These are phyloP conservation scores for Priceomyces melissophilus DNA, from an alignment of 805 yeast genomes.

Conservation along the genomic window DNA sequence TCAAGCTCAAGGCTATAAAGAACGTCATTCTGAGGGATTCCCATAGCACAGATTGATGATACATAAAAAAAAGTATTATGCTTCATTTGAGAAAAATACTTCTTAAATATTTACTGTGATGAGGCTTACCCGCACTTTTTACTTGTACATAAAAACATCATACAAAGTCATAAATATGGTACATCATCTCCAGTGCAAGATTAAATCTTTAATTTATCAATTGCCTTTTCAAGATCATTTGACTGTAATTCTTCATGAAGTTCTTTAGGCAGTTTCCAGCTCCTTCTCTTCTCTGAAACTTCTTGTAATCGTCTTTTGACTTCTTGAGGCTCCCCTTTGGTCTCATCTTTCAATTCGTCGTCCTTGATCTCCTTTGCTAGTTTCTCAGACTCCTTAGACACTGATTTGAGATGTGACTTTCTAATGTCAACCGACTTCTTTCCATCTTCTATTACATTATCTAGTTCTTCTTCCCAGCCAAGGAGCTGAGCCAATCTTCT, in stretches of 20 bases:
- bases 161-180: too few species aligned
- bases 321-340: neutral
- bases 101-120: constrained; percentile 4
- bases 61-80: constrained; percentile 16
- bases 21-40: constrained; percentile 35
- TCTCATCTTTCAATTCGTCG: constrained; percentile 4
- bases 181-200: neutral
- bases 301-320: neutral
- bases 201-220: constrained; percentile 11
- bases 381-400: constrained; percentile 8
- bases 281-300: constrained; percentile 8
- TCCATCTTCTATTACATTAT: constrained; percentile 28
- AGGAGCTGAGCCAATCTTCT: constrained; percentile 46
- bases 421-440: constrained; percentile 9
- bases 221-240: constrained; percentile 7
- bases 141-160: too few species aligned
- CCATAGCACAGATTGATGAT: constrained; percentile 53
- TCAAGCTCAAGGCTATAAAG: too few species aligned
- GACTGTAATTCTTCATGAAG: constrained; percentile 4
- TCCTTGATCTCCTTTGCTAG: constrained; percentile 5
- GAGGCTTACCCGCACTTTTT: constrained; percentile 11
- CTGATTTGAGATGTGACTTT: constrained; percentile 7
- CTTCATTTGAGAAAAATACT: constrained; percentile 1
- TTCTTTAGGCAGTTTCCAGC: constrained; percentile 7
- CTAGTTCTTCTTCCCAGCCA: constrained; percentile 65